Conservation (phyloP, 371 early-diverging fungal genomes). For the Mucor ambiguus region DNA sequence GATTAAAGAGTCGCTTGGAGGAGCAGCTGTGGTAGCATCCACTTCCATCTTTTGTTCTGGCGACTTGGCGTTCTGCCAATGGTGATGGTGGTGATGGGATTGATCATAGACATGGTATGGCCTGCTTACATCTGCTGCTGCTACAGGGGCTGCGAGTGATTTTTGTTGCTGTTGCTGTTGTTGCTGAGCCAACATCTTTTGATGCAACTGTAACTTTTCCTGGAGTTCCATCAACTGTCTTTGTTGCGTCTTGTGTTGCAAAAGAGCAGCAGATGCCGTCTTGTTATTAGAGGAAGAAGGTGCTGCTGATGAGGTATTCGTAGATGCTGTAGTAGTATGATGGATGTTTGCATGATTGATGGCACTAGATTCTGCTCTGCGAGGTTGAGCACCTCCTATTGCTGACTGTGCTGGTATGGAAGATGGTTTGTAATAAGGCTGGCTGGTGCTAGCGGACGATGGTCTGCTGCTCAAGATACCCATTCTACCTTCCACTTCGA, state of each 20-base stretch:
- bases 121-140: background rate
- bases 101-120: constrained; percentile 4
- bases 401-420: background rate
- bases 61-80: background rate
- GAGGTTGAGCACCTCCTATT: background rate
- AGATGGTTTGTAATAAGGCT: background rate
- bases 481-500: constrained; percentile 39
- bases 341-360: background rate
- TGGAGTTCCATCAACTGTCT: constrained; percentile 41
- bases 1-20: background rate
- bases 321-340: background rate
- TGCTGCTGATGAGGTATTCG: background rate
- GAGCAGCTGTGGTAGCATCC: background rate
- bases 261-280: constrained; percentile 37
- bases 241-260: constrained; percentile 50
- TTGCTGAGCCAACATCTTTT: constrained; percentile 36
- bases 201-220: constrained; percentile 42
- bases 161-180: constrained; percentile 7
- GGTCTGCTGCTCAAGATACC: constrained; percentile 12
- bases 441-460: background rate
- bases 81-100: background rate
- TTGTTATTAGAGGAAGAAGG: background rate
- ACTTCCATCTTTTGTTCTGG: constrained; percentile 14
- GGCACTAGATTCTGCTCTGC: constrained; percentile 4
- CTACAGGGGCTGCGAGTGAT: background rate